Base-by-base conservation (phyloP, 805 yeast species). In the Danielia reshetovae region DNA sequence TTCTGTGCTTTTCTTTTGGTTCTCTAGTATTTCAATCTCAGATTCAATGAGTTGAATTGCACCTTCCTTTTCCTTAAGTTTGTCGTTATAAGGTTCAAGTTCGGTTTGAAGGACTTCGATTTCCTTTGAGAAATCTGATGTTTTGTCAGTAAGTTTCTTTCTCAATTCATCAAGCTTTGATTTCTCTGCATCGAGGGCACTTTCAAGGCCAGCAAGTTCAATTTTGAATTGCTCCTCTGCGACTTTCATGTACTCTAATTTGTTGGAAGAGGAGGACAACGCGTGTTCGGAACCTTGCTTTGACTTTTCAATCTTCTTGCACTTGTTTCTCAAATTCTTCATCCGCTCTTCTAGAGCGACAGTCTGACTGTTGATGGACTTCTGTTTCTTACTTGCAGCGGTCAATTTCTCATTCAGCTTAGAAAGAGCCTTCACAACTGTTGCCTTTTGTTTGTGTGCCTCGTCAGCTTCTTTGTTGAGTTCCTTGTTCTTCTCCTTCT, bases 81-180 rank as follows among this genome's bases (percentile, higher is more conserved):
- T 72, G 18, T 74, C 80, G 39, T 77, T 77, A 89, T 94, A 87
- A 0, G 97, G 98, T 45, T 85, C 89, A 5, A 87, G 60, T 40
- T 81, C 69, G 6, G 67, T 70, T 53, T 85, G 89, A 25, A 79
- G 60, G 10, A 51, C 48, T 45, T 77, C 83, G 33, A 89, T 82
- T 49, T 84, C 73, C 7, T 69, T 72, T 1, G 89, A 75, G 36
- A 82, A 70, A 2, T 63, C 78, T 8, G 77, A 70, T 0, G 97
- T 90, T 53, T 86, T 85, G 30, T 77, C 81, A 7, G 86, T 77
- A 29, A 93, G 68, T 18, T 75, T 77, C 6, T 68, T 46, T 48
- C 88, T 77, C 9, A 89, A 78, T 17, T 70, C 70, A 34, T 79
- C 83, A 15, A 90, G 60, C n/a, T 61, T 63, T 0, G 51, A 52